Percentiles rank a stretch among this genome's conserved stretches.
Conservation (phyloP, 2,329 filamentous ascomycete genomes). For the Pyricularia pennisetigena region DNA sequence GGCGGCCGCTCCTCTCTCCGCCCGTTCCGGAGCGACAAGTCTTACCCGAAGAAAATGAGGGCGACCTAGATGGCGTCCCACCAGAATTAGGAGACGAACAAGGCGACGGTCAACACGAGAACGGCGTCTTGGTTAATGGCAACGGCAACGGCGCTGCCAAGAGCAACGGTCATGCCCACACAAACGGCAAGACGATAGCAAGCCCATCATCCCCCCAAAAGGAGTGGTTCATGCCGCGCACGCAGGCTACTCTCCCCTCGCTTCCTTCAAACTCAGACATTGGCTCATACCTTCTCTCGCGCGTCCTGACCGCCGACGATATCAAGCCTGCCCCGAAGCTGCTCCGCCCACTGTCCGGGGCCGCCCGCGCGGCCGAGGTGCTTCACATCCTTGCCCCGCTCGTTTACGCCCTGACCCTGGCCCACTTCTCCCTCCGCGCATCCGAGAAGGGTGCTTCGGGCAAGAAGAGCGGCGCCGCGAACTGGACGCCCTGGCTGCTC, state of each 20-base stretch:
- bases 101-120: constrained; percentile 1
- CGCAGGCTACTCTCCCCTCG: constrained; percentile 73
- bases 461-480: constrained; percentile 17
- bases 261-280: constrained; percentile 77
- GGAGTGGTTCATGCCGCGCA: constrained; percentile 91
- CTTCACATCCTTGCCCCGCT: constrained; percentile 86
- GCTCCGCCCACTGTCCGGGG: constrained; percentile 70
- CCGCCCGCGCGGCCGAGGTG: constrained; percentile 70
- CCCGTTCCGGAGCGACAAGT: constrained; percentile 79
- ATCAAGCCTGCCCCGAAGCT: constrained; percentile 86
- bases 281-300: constrained; percentile 75
- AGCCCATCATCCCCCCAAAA: constrained; percentile 29
- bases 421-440: constrained; percentile 51
- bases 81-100: background rate
- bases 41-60: constrained; percentile 49
- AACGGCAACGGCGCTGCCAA: constrained; percentile 13
- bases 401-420: constrained; percentile 74
- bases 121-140: constrained; percentile 11
- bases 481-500: constrained; percentile 87
- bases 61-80: constrained; percentile 16
- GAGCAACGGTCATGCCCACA: constrained; percentile 7
- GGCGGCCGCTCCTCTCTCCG: constrained; percentile 72
- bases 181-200: constrained; percentile 10
- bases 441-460: background rate
- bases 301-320: constrained; percentile 90